A percentile compares a stretch with the other conserved stretches of the same genome.
Evolutionary conservation across 2,329 filamentous ascomycete species (phyloP).

Genomic region (Cladosporium sp.): DNA sequence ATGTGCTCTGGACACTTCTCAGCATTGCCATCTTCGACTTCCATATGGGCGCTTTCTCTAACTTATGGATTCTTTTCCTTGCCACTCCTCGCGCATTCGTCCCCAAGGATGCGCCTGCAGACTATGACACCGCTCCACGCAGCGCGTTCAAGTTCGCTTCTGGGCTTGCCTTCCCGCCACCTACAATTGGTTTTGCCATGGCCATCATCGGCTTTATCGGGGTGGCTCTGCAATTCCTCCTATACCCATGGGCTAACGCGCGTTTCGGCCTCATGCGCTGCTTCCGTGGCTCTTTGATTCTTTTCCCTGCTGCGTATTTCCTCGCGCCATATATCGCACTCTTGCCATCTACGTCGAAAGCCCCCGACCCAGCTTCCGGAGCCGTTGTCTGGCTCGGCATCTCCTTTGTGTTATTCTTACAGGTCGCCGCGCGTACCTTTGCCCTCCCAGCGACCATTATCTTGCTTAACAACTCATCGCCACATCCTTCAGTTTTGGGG

Average conservation of each 20-base stretch:
- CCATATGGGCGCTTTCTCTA: constrained; percentile 74
- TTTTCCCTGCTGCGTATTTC: constrained; percentile 71
- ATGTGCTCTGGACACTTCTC: constrained; percentile 60
- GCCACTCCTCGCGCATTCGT: constrained; percentile 64
- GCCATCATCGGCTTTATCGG: constrained; percentile 75
- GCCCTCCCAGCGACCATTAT: constrained; percentile 59
- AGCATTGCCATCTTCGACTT: constrained; percentile 70
- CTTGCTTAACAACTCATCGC: constrained; percentile 60
- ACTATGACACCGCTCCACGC: constrained; percentile 29
- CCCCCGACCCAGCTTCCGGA: constrained; percentile 56
- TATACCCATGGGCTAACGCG: constrained; percentile 69
- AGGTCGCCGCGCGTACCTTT: constrained; percentile 74
- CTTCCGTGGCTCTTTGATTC: constrained; percentile 68
- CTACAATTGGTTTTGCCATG: constrained; percentile 74
- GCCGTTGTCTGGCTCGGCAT: constrained; percentile 66
- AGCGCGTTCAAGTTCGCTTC: constrained; percentile 65
- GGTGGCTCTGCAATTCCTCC: constrained; percentile 69
- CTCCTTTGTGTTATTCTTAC: constrained; percentile 63
- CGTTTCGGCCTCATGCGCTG: constrained; percentile 68
- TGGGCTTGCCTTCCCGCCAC: constrained; percentile 72
- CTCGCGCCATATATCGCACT: constrained; percentile 71
- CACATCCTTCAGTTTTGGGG: constrained; percentile 57
- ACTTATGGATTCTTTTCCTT: constrained; percentile 75
- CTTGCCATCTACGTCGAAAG: constrained; percentile 57
- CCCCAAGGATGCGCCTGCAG: constrained; percentile 36